phyloP scores from a whole-genome alignment of 352 stramenopile species.

The Globisporangium abappressorium region DNA sequence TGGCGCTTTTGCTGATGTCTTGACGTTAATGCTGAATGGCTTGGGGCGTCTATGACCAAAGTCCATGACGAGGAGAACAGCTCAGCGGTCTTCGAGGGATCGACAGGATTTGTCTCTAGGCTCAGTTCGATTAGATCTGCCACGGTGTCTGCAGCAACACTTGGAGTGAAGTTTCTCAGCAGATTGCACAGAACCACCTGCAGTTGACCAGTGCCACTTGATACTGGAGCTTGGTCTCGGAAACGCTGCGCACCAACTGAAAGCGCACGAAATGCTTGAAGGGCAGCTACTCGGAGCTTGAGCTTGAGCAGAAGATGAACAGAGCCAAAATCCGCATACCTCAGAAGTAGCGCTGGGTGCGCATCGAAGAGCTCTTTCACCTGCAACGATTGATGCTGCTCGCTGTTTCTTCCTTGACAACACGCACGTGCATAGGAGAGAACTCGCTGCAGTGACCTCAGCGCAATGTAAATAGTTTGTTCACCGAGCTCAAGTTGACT shows the following conservation, averaged over 20 bases:
- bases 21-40: neutral
- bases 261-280: neutral
- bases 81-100: neutral
- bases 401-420: neutral
- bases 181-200: neutral
- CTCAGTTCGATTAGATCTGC: neutral
- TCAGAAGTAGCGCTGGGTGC: neutral
- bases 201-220: neutral
- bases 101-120: neutral
- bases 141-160: neutral
- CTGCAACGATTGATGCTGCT: neutral
- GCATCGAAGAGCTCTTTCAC: neutral
- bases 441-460: neutral
- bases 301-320: neutral
- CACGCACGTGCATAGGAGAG: neutral
- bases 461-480: neutral
- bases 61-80: neutral
- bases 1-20: neutral
- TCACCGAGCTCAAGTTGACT: neutral
- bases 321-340: neutral
- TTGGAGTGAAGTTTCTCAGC: neutral
- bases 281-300: neutral
- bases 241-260: neutral
- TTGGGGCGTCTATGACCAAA: neutral
- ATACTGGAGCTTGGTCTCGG: neutral